These are phyloP conservation scores for Coemansia guatemalensis DNA, from an alignment of 192 early-diverging fungal genomes.

Conservation along the genomic window DNA sequence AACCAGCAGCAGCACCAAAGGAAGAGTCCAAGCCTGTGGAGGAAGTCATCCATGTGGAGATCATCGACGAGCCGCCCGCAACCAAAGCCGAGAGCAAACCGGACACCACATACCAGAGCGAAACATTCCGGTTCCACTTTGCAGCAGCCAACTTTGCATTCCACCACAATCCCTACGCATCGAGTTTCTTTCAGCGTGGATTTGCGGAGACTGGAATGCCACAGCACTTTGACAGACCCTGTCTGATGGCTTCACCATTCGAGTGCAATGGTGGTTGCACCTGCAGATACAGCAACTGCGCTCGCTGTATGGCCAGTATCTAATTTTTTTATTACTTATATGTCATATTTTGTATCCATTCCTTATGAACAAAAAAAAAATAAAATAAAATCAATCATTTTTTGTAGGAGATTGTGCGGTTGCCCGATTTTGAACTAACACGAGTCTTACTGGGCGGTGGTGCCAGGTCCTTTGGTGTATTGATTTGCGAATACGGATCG, in stretches of 20 bases:
- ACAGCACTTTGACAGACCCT: slow-evolving; percentile 27
- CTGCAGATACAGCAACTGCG: slow-evolving; percentile 20
- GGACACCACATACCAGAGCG: slow-evolving; percentile 8
- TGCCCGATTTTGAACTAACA: slow-evolving; percentile 26
- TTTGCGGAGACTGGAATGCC: slow-evolving; percentile 48
- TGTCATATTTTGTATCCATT: background rate
- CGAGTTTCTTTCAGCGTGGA: slow-evolving; percentile 45
- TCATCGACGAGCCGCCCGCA: slow-evolving; percentile 13
- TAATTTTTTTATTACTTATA: slow-evolving; percentile 5
- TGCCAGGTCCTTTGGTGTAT: slow-evolving; percentile 15
- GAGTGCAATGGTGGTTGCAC: slow-evolving; percentile 12
- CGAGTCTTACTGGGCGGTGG: slow-evolving; percentile 12
- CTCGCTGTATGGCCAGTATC: slow-evolving; percentile 5
- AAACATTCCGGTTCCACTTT: slow-evolving; percentile 34
- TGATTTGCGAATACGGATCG: slow-evolving; percentile 37
- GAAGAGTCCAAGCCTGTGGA: background rate
- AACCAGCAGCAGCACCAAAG: slow-evolving; percentile 1
- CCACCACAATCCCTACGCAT: slow-evolving; percentile 39
- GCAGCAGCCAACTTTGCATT: slow-evolving; percentile 40
- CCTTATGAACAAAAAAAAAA: background rate
- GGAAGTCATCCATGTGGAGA: slow-evolving; percentile 30
- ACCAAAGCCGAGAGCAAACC: background rate
- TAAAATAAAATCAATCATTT: slow-evolving; percentile 9
- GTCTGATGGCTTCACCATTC: slow-evolving; percentile 45
- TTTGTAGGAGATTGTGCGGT: slow-evolving; percentile 37